Conservation (phyloP, 2,329 filamentous ascomycete genomes). For the Meredithiella fracta region DNA sequence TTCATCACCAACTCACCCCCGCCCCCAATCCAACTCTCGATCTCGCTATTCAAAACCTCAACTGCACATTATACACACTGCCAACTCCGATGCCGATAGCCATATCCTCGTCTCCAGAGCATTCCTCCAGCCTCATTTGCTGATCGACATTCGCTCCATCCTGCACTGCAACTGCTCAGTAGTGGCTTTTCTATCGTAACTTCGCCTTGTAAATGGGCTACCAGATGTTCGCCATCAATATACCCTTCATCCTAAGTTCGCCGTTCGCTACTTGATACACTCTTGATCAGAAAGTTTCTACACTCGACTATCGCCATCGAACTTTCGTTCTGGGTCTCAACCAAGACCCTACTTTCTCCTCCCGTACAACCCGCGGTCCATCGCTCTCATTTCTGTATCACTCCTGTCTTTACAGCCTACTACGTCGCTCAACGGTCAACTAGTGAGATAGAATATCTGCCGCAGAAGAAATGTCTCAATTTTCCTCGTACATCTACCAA, state of each 20-base stretch:
- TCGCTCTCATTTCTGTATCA: too few species aligned
- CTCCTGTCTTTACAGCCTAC: background rate
- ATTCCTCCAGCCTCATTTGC: background rate
- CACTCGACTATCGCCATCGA: too few species aligned
- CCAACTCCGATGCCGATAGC: too few species aligned
- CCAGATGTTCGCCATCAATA: background rate
- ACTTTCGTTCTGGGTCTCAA: background rate
- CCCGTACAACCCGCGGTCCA: background rate
- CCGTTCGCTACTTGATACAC: background rate
- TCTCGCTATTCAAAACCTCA: too few species aligned
- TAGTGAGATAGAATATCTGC: background rate
- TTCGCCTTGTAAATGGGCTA: background rate
- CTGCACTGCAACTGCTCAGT: background rate
- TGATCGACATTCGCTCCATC: background rate
- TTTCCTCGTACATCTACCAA: too few species aligned
- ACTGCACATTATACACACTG: too few species aligned
- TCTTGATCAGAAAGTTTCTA: too few species aligned
- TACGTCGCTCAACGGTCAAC: background rate
- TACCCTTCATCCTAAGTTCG: background rate
- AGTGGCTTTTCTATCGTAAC: background rate
- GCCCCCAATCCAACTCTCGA: too few species aligned
- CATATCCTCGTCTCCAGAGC: too few species aligned
- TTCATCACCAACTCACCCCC: too few species aligned
- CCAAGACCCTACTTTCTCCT: background rate
- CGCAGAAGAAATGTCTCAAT: too few species aligned